Base-by-base conservation (phyloP, 495 filamentous ascomycete species). In the Lasiosphaeria ovina region DNA sequence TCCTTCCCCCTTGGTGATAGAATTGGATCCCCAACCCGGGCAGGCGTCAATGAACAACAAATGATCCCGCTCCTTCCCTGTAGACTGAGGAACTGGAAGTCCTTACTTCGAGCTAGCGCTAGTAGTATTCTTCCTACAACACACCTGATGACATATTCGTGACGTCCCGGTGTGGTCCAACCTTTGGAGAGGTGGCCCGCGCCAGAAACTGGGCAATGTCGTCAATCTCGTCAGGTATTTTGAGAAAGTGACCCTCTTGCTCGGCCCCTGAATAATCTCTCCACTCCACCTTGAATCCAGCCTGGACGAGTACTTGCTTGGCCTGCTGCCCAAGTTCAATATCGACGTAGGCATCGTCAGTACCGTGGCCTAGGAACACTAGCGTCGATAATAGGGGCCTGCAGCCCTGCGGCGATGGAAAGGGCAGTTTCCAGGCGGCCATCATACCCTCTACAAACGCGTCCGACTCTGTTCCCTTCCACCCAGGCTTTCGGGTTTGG, bases 221-320 rank as follows among this genome's bases (percentile, higher is more conserved):
- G 38, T 68, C 65, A 11, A 66, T 44, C 47, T 65, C 60, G 35
- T 68, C 62, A 10, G 65, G 65, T 17, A 55, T 34, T 38, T 68
- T 68, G 35, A 67, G 51, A 65, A 65, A 70, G 36, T 70, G 65
- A 2, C 67, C 62, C 48, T 69, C 61, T 35, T 52, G 40, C 5
- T 62, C 65, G 5, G 65, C 65, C 1, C 58, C 58, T 10, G 45
- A 40, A 50, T 67, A 69, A 31, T 64, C 58, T 40, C 57, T 62
- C 64, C 61, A 69, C 34, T 60, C 58, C 4, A 59, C 62, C 3
- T 55, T 4, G 10, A 63, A 55, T 1, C 65, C 65, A 17, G 63
- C 36, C 11, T 54, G 59, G 35, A 51, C 10, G 14, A 62, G 57
- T 11, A 54, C 58, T 55, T 49, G 3, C 34, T 31, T 56, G 1